Base-by-base conservation (phyloP, 78 protist genomes). In the Dictyostelium firmibasis region DNA sequence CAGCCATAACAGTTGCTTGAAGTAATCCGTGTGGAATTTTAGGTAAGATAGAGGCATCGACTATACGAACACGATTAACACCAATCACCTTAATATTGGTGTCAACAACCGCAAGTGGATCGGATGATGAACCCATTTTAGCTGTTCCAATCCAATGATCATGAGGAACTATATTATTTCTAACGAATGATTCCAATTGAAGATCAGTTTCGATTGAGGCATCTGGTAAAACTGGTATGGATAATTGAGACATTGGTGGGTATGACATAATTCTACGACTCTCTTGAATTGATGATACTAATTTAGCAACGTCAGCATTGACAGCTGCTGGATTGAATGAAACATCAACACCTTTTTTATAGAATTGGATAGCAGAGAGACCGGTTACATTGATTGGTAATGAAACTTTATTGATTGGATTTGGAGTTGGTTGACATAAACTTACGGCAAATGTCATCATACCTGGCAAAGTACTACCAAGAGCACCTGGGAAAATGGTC, bases 1-100 rank as follows among this genome's bases (percentile, higher is more conserved):
- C 57, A 23, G 78, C 86, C 86, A 85, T 79, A n/a, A 92, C 96
- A 7, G 96, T 83, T 16, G 96, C 96, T 25, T 92, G 96, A 11
- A 92, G n/a, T 1, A 85, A 84, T 2, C 81, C 69, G 20, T 92
- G 41, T 0, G 82, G 67, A 23, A 85, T 77, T 11, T 14, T 74
- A 1, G 96, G 96, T 6, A 92, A 62, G 8, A 92, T 47, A 0
- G 96, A 92, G 16, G 96, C 96, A 14, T 92, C 96, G 16, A 57
- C 69, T 8, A 92, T 81, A 31, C 92, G 8, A 16, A 92, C 36
- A 29, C 57, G 57, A 29, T 36, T 38, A 16, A 85, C 96, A 33
- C 96, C 96, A 6, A 85, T 69, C 5, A 92, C 91, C 53, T 50
- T 18, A 4, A 83, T 44, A 5, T 83, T 81, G 3, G 1, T 5